Conservation (phyloP, 306 rosid species). For the Prosopis cineraria region DNA sequence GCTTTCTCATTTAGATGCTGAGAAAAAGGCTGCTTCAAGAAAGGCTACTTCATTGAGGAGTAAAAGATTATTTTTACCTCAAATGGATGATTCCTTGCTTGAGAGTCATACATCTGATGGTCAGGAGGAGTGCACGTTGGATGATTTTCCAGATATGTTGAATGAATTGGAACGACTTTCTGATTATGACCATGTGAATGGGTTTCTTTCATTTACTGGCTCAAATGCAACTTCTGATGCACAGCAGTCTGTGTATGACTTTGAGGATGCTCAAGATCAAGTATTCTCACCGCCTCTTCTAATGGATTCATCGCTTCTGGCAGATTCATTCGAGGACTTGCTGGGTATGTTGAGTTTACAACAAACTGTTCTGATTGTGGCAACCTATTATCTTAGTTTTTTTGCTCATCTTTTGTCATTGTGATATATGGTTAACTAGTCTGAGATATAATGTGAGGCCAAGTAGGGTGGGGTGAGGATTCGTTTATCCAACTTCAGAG, state of each 20-base stretch:
- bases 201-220: slow-evolving; percentile 70
- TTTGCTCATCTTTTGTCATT: slow-evolving; percentile 1
- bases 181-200: slow-evolving; percentile 79
- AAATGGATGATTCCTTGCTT: slow-evolving; percentile 50
- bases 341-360: slow-evolving; percentile 70
- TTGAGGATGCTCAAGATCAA: slow-evolving; percentile 81
- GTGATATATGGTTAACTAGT: slow-evolving; percentile 1
- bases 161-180: slow-evolving; percentile 70
- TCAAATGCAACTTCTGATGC: slow-evolving; percentile 73
- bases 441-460: neutral
- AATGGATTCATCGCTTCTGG: slow-evolving; percentile 73
- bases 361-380: slow-evolving; percentile 24
- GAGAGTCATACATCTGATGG: slow-evolving; percentile 54
- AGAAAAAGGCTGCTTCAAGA: slow-evolving; percentile 55
- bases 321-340: slow-evolving; percentile 87
- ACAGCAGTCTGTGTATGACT: slow-evolving; percentile 64
- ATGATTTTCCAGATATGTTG: slow-evolving; percentile 61
- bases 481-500: neutral
- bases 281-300: slow-evolving; percentile 91
- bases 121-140: slow-evolving; percentile 49
- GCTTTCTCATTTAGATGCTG: slow-evolving; percentile 66
- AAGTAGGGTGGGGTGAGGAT: neutral
- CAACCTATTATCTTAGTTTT: slow-evolving; percentile 15
- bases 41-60: slow-evolving; percentile 66
- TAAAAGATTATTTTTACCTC: slow-evolving; percentile 67